Evolutionary conservation across 2,329 filamentous ascomycete species (phyloP), one percentile per base, ranked within the genome.

Genomic region (Apiospora aurea): DNA sequence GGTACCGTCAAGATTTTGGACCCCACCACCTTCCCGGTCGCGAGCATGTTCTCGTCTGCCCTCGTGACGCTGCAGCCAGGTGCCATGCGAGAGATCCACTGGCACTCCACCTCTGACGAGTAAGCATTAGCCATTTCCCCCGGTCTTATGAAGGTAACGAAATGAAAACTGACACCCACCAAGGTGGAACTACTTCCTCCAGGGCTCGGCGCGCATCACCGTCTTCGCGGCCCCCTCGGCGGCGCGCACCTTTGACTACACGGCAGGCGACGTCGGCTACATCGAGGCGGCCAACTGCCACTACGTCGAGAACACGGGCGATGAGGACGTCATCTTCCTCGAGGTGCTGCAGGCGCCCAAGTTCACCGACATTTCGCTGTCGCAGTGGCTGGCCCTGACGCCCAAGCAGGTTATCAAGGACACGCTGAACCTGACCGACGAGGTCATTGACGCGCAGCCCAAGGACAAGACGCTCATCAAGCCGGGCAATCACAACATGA

Each of bases 21-120:
- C 75, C 84, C 87, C 0, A 77, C 80, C 0, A 88, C 85, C 1
- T 91, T 91, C 80, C 89, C 89, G 6, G 81, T 89, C 41, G 87
- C 89, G 0, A 79, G 77, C 14, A 84, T 83, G 71, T 89, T 91
- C 78, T 87, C 88, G 4, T 85, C 86, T 0, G 88, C 88, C 0
- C 82, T 91, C 1, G 87, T 91, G 13, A 88, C 86, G 2, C 81
- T 91, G 44, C 82, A 89, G 75, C 89, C 89, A 0, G 89, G 89
- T n/a, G 89, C 89, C 1, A 88, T 91, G 87, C 86, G 90, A 29
- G 89, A 91, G 77, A 81, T 92, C 61, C 89, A 91, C 81, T 91
- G 89, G 89, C 89, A 91, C 80, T 87, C 87, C 1, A 85, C 83
- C 0, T 86, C 83, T 11, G 89, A 91, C 77, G 89, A 91, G 79